Evolutionary conservation across 495 filamentous ascomycete species (phyloP).

Genomic region (Pyrenopolyporus hunteri): DNA sequence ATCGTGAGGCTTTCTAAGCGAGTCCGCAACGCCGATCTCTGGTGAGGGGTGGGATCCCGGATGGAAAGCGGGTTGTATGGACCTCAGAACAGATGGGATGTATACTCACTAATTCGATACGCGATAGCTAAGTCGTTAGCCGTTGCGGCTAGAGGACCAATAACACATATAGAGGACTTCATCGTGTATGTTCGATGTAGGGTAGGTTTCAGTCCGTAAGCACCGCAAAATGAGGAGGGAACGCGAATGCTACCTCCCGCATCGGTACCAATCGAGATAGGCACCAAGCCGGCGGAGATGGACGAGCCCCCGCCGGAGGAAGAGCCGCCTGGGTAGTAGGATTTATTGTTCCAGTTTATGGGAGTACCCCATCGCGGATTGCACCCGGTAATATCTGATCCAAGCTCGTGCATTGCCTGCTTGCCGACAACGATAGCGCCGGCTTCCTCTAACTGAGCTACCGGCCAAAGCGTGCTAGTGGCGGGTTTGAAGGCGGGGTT

Average conservation of each 20-base stretch:
- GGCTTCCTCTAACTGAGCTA: slow-evolving; percentile 73
- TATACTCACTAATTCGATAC: slow-evolving; percentile 63
- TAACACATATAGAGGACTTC: slow-evolving; percentile 67
- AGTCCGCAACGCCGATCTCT: neutral
- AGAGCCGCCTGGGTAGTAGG: slow-evolving; percentile 88
- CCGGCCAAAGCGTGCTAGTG: slow-evolving; percentile 66
- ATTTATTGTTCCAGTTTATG: slow-evolving; percentile 77
- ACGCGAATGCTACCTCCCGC: slow-evolving; percentile 87
- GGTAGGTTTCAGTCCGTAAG: slow-evolving; percentile 86
- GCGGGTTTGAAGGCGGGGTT: slow-evolving; percentile 45
- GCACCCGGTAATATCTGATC: slow-evolving; percentile 55
- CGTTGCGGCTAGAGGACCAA: slow-evolving; percentile 77
- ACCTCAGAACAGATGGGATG: neutral
- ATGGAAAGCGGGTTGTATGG: neutral
- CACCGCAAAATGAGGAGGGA: slow-evolving; percentile 80
- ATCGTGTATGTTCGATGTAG: slow-evolving; percentile 69
- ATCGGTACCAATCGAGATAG: slow-evolving; percentile 83
- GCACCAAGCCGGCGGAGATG: slow-evolving; percentile 75
- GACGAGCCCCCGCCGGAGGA: slow-evolving; percentile 85
- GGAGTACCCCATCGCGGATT: slow-evolving; percentile 68
- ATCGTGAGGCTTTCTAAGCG: neutral
- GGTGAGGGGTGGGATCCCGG: no score
- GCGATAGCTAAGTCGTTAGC: slow-evolving; percentile 83
- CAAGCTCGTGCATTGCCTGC: slow-evolving; percentile 90
- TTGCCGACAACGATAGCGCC: slow-evolving; percentile 87